Evolutionary conservation across 164 flowering plant genomes (phyloP).

Genomic region (Houttuynia cordata): DNA sequence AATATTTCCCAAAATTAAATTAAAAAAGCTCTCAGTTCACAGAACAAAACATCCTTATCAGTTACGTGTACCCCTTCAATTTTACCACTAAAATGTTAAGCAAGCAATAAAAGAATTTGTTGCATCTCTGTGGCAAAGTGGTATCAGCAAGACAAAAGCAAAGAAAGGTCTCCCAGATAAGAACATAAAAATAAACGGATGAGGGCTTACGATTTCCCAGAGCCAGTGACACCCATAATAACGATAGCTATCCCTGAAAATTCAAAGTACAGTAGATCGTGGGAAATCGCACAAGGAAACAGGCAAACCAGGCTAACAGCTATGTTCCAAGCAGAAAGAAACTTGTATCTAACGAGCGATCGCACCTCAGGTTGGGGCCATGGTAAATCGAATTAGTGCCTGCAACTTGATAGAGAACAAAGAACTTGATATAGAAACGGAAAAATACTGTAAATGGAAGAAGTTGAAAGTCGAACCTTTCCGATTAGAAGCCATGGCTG

Average conservation of each 20-base stretch:
- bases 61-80: background rate
- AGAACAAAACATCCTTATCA: background rate
- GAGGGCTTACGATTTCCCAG: conserved; percentile 71
- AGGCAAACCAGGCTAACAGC: no score
- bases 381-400: no score
- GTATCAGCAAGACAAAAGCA: no score
- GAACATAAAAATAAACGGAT: background rate
- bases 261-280: background rate
- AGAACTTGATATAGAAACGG: no score
- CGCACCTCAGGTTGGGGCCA: no score
- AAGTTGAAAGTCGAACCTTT: conserved; percentile 1
- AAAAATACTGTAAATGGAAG: no score
- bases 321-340: background rate
- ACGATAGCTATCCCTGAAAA: conserved; percentile 41
- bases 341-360: no score
- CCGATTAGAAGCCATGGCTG: conserved; percentile 5
- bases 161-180: background rate
- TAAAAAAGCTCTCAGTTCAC: no score
- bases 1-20: background rate
- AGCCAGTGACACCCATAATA: conserved; percentile 78
- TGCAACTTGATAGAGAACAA: background rate
- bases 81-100: background rate
- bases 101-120: no score
- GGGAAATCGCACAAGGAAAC: background rate
- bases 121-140: no score